phyloP scores from a whole-genome alignment of 345 rosid genomes.

The Mallotus nudiflorus region DNA sequence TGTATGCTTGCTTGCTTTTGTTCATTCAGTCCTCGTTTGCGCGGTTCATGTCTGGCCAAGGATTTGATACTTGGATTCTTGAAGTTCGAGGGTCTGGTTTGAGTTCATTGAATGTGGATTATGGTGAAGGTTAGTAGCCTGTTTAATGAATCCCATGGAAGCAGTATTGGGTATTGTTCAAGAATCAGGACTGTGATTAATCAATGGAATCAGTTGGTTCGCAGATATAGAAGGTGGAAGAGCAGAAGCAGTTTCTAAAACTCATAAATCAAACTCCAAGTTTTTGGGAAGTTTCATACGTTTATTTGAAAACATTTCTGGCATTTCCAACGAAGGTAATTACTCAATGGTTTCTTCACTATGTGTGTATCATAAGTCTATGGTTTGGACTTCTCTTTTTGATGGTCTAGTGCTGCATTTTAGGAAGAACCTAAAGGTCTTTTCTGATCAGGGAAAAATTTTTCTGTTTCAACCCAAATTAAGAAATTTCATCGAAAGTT shows the following conservation, averaged over 20 bases:
- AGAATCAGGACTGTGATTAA: neutral
- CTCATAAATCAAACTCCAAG: constrained; percentile 12
- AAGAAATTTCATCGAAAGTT: constrained; percentile 34
- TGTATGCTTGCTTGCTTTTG: too few relatives aligned
- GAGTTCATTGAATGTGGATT: constrained; percentile 41
- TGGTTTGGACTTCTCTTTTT: too few relatives aligned
- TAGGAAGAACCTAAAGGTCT: constrained; percentile 17
- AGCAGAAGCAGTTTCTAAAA: constrained; percentile 10
- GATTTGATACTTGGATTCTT: constrained; percentile 88
- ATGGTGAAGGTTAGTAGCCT: constrained; percentile 23
- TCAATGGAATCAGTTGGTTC: neutral
- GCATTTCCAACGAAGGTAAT: constrained; percentile 42
- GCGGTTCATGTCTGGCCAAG: constrained; percentile 72
- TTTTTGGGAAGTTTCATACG: constrained; percentile 33
- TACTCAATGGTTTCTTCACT: neutral
- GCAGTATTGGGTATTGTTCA: neutral
- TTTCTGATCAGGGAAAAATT: constrained; percentile 22
- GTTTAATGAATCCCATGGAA: neutral
- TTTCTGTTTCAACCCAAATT: constrained; percentile 27
- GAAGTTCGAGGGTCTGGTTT: constrained; percentile 87
- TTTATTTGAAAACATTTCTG: constrained; percentile 40
- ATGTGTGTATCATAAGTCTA: too few relatives aligned
- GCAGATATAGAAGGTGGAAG: constrained; percentile 23
- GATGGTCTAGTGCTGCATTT: constrained; percentile 1
- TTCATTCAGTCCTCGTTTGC: constrained; percentile 71